phyloP scores from a whole-genome alignment of 352 stramenopile species.

The Phytophthora colocasiae region DNA sequence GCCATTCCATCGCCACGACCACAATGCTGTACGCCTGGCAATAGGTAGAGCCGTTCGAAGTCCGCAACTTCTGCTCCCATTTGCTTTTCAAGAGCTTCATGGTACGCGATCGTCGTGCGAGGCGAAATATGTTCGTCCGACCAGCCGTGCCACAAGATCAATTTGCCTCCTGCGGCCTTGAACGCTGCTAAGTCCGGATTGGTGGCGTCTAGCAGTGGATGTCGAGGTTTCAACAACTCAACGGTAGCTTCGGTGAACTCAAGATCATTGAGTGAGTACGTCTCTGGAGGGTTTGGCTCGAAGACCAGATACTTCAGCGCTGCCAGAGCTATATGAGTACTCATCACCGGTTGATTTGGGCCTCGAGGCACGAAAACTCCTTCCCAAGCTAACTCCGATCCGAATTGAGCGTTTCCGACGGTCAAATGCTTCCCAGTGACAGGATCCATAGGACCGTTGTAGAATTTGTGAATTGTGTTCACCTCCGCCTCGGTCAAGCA shows the following conservation, averaged over 20 bases:
- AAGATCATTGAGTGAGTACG: constrained; percentile 45
- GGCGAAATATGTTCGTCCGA: constrained; percentile 48
- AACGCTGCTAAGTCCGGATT: constrained; percentile 45
- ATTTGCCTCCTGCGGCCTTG: constrained; percentile 39
- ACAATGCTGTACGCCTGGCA: constrained; percentile 48
- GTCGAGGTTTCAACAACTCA: constrained; percentile 34
- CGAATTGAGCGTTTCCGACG: constrained; percentile 43
- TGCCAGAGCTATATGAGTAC: constrained; percentile 37
- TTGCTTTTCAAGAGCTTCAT: constrained; percentile 40
- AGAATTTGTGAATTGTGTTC: constrained; percentile 42
- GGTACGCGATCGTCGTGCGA: constrained; percentile 43
- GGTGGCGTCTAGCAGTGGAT: constrained; percentile 42
- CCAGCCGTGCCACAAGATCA: constrained; percentile 54
- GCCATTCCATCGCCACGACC: constrained; percentile 44
- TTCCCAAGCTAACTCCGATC: constrained; percentile 42
- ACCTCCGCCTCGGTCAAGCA: constrained; percentile 45
- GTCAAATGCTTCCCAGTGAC: constrained; percentile 36
- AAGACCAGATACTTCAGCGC: constrained; percentile 47
- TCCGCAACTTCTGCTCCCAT: constrained; percentile 31
- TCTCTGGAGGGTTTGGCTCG: constrained; percentile 32
- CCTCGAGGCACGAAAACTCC: constrained; percentile 39
- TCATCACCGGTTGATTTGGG: constrained; percentile 29
- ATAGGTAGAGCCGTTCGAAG: constrained; percentile 48
- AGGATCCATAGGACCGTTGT: constrained; percentile 41
- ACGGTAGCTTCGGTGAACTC: constrained; percentile 39